Evolutionary conservation across 2,329 filamentous ascomycete genomes (phyloP), one percentile per base, ranked within the genome.

Genomic region (Neoascochyta sp.): DNA sequence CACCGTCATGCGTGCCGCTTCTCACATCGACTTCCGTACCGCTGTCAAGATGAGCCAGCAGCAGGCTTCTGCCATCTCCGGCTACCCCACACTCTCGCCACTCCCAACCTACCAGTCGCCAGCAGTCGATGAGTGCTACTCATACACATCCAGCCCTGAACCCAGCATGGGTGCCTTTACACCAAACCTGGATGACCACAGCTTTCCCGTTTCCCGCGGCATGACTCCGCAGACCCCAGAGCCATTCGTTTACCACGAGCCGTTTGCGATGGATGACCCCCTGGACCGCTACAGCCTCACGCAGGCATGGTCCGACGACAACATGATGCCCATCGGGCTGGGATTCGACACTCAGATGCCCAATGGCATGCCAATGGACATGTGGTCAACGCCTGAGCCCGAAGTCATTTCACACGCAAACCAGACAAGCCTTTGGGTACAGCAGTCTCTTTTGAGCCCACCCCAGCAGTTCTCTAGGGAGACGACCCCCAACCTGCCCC

Each of bases 181-280:
- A 7, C 39, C 38, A 7, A 35, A 32, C 6, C 43, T 45, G 12
- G 43, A 50, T 15, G 37, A 45, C 12, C 43, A 41, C 32, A 27
- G 16, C 21, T 52, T 44, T 32, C 31, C 41, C 10, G 33, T 29
- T 22, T 46, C 50, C 15, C 41, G 53, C n/a, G 42, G 45, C 12
- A 29, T 50, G 16, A 57, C 54, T 3, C 55, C 55, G 5, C 52
- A 52, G 9, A 62, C 58, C 13, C 58, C 58, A 7, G 50, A 53
- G n/a, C 45, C 50, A 2, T 48, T 52, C 17, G 17, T 36, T 1
- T 48, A 45, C 23, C 27, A 45, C n/a, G 52, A 60, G 10, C 43
- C 45, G 3, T 15, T 57, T 11, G 20, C 49, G 14, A 34, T 50
- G 5, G 20, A 35, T 7, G 45, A 57, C 13, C 26, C 37, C 9